Evolutionary conservation across 352 stramenopile species (phyloP), one percentile per base, ranked within the genome.

Genomic region (Phytophthora hybrid): DNA sequence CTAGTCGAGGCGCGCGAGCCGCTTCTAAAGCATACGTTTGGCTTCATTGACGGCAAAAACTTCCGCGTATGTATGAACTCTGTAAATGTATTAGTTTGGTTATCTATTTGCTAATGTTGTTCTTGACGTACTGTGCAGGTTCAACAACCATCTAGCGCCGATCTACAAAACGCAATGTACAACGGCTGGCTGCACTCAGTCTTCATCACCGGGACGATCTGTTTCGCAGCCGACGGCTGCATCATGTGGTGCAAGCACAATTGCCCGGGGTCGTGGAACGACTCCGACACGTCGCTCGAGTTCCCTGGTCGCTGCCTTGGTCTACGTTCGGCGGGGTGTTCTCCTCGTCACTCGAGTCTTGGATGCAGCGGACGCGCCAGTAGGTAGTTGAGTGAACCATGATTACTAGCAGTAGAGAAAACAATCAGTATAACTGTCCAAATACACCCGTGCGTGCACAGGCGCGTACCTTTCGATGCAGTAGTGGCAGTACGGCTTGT

Each of bases 141-240:
- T 11, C 14, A 49, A 49, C 41, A 49, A 49, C 14, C 41, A 49
- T 49, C 41, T 18, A 49, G 41, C 16, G 16, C 14, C 41, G 41
- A 49, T 21, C 41, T 21, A 19, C 41, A 49, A 49, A 49, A 49
- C 41, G 1, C 41, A 49, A 49, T 49, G 41, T 49, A 49, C 41
- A 49, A 49, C 41, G 41, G 14, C 14, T 49, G 16, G 41, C 41
- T 21, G 41, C 41, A 49, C 16, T 49, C 41, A 49, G 41, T 19
- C 41, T 49, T 49, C 41, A 14, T 54, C 19, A 54, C 47, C 47
- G 47, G 47, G 47, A 54, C 47, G 47, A 54, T 54, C 47, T 54
- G 47, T 29, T 29, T 54, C 10, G 47, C 47, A 23, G 47, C 47
- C 47, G 47, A 54, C 47, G 47, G 47, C 47, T 54, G 47, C 47